Percentiles rank a stretch among this genome's conserved stretches.
Evolutionary conservation across 1,284 basidiomycete species (phyloP).

Genomic region (Fomitopsis palustris): DNA sequence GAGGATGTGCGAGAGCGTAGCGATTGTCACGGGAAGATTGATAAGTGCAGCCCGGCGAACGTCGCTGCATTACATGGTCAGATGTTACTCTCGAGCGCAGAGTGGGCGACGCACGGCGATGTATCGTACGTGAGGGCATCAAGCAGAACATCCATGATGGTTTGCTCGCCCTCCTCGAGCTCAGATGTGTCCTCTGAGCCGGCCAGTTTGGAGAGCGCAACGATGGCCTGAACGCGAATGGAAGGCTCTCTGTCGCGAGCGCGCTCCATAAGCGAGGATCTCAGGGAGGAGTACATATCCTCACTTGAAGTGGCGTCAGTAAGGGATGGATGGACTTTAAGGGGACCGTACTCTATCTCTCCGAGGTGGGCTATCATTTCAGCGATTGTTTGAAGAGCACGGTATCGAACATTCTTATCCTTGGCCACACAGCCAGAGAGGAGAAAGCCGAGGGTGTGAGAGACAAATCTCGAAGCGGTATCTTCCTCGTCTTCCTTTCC

Average conservation of each 20-base stretch:
- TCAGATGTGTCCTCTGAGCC: constrained; percentile 74
- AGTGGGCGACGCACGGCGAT: constrained; percentile 57
- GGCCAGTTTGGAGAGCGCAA: constrained; percentile 83
- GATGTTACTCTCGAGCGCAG: background rate
- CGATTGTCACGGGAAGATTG: constrained; percentile 65
- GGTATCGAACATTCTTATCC: constrained; percentile 84
- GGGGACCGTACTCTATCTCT: constrained; percentile 72
- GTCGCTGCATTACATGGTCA: constrained; percentile 51
- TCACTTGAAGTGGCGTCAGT: constrained; percentile 49
- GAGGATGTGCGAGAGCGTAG: constrained; percentile 69
- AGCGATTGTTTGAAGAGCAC: constrained; percentile 77
- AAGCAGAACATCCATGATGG: constrained; percentile 66
- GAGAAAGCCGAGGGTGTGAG: constrained; percentile 74
- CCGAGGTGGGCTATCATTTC: constrained; percentile 80
- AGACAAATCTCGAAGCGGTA: constrained; percentile 73
- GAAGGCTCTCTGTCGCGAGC: constrained; percentile 82
- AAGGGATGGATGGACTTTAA: background rate
- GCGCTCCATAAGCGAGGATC: constrained; percentile 71
- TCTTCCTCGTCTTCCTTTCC: constrained; percentile 63
- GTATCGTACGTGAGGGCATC: constrained; percentile 76
- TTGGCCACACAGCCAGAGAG: constrained; percentile 85
- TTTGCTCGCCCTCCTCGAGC: constrained; percentile 60
- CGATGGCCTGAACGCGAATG: constrained; percentile 83
- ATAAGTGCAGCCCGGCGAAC: constrained; percentile 87
- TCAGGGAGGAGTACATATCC: constrained; percentile 72